Base-by-base conservation (phyloP, 2,329 filamentous ascomycete species). In the Hymenoscyphus fraxineus region DNA sequence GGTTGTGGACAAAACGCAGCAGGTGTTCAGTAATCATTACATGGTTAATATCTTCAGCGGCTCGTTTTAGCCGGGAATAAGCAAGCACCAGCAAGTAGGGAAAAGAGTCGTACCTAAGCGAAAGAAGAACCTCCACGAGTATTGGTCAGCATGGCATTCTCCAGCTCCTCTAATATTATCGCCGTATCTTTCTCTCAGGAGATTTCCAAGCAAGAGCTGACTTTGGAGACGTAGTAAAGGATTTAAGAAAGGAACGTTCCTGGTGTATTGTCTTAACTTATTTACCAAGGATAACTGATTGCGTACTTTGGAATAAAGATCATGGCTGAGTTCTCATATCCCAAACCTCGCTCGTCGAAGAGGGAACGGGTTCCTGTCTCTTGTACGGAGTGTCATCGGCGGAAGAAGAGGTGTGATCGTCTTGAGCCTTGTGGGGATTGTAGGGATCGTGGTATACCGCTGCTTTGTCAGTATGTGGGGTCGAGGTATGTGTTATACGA, bases 331-430 rank as follows among this genome's bases (percentile, higher is more conserved):
- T 6, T 35, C 35, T 41, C n/a, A 13, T 32, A 35, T 22, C 35
- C 27, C 40, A 51, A 22, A 54, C 13, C 41, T 9, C 60, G 47
- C 31, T 32, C 60, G 31, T 56, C 15, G 12, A 61, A 61, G 38
- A 55, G 60, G 39, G 51, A 57, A 5, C 47, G 60, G 3, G n/a
- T 61, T 40, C 60, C 60, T 5, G 51, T 61, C 13, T 61, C 60
- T 22, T 61, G 60, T 40, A 39, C 39, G 4, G 60, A 62, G 38
- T 62, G 60, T 19, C 60, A 62, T 51, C 35, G 60, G 15, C 35
- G 60, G 27, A 62, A 62, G 55, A 58, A 62, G 35, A 62, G 38
- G 22, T 62, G 60, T 32, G 32, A 62, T 58, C 35, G 60, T 15
- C 15, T 38, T 13, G 16, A 2, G 6, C 60, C 60, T 16, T 62